phyloP scores from a whole-genome alignment of 805 yeast species.

The Starmerella sirachaensis region DNA sequence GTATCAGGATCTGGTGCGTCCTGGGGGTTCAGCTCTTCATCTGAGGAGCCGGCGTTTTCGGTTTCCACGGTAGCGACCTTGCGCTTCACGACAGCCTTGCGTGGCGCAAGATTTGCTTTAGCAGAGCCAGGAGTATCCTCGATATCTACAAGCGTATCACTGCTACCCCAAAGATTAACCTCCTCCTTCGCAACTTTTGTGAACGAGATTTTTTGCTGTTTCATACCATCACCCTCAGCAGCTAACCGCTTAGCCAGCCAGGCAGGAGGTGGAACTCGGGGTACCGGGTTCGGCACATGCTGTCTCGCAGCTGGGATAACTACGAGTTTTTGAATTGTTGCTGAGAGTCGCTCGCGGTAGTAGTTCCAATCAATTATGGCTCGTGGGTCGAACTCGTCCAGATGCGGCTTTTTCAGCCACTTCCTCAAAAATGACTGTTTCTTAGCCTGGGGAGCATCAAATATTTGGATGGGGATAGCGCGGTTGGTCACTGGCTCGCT shows the following conservation, averaged over 20 bases:
- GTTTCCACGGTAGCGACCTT: slow-evolving; percentile 35
- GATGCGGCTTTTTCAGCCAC: slow-evolving; percentile 72
- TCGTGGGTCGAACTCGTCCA: slow-evolving; percentile 77
- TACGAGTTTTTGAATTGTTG: slow-evolving; percentile 87
- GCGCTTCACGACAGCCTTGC: slow-evolving; percentile 21
- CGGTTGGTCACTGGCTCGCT: slow-evolving; percentile 90
- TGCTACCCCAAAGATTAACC: slow-evolving; percentile 15
- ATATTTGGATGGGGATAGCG: slow-evolving; percentile 92
- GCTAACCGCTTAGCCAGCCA: slow-evolving; percentile 68
- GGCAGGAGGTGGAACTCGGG: slow-evolving; percentile 84
- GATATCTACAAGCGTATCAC: slow-evolving; percentile 41
- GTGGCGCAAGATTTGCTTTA: slow-evolving; percentile 21
- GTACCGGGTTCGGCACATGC: slow-evolving; percentile 79
- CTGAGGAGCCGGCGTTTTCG: slow-evolving; percentile 32
- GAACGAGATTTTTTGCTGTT: slow-evolving; percentile 58
- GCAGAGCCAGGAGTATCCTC: slow-evolving; percentile 49
- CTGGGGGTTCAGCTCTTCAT: slow-evolving; percentile 17
- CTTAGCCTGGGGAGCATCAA: slow-evolving; percentile 64
- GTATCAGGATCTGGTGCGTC: slow-evolving; percentile 24
- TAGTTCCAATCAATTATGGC: slow-evolving; percentile 87
- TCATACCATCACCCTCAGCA: slow-evolving; percentile 49
- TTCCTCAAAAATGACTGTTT: slow-evolving; percentile 65
- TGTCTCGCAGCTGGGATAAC: slow-evolving; percentile 97
- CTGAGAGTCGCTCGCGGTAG: slow-evolving; percentile 78
- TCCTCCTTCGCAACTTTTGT: slow-evolving; percentile 32